Evolutionary conservation across 768 basidiomycete species (phyloP).

Genomic region (Megacollybia marginata): DNA sequence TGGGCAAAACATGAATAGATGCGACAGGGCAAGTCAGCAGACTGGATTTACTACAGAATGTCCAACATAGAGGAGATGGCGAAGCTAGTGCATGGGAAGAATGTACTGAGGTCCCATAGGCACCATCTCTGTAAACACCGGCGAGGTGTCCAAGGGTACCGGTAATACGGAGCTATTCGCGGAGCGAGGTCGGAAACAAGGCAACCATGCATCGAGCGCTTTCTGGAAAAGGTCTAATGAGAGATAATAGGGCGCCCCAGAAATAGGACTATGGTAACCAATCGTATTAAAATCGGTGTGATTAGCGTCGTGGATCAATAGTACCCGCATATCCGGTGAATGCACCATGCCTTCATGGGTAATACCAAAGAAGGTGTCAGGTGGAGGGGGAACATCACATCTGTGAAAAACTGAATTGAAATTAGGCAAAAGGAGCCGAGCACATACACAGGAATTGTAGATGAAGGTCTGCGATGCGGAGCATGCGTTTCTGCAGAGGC

Average conservation of each 20-base stretch:
- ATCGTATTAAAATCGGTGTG: conserved; percentile 41
- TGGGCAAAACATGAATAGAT: too few species aligned
- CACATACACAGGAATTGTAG: conserved; percentile 29
- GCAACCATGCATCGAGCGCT: conserved; percentile 41
- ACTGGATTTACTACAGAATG: too few species aligned
- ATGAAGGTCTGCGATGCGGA: conserved; percentile 31
- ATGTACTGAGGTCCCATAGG: too few species aligned
- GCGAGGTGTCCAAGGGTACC: too few species aligned
- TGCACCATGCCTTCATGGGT: conserved; percentile 42
- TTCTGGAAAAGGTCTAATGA: conserved; percentile 39
- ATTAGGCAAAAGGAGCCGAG: not conserved
- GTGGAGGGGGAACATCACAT: conserved; percentile 28
- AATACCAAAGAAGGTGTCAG: conserved; percentile 36
- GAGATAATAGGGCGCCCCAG: conserved; percentile 37
- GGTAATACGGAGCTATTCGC: too few species aligned
- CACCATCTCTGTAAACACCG: too few species aligned
- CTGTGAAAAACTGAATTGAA: conserved; percentile 12
- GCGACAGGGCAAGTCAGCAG: too few species aligned
- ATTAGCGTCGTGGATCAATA: conserved; percentile 38
- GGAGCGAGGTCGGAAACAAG: conserved; percentile 31
- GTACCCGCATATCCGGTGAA: conserved; percentile 40
- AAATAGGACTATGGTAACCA: conserved; percentile 41
- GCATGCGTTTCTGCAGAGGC: conserved; percentile 40
- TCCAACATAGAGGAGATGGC: too few species aligned
- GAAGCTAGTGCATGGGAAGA: too few species aligned